phyloP scores from a whole-genome alignment of 352 stramenopile species.

The Phytophthora litchii region DNA sequence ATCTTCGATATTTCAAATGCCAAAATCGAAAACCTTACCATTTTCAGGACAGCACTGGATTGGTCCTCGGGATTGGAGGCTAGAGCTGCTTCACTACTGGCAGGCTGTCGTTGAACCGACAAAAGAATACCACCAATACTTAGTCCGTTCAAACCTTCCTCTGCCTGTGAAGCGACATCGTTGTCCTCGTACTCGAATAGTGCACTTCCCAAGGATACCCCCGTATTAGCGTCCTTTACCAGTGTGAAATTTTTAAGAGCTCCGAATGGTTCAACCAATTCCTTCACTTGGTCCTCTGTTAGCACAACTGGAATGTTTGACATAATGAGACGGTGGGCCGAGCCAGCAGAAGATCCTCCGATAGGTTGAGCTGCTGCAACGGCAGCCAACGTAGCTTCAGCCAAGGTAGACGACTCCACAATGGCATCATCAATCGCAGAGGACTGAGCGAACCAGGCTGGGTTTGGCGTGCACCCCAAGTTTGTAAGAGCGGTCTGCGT shows the following conservation, averaged over 20 bases:
- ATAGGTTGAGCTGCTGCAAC: conserved; percentile 9
- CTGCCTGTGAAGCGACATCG: conserved; percentile 56
- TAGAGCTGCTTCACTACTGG: conserved; percentile 17
- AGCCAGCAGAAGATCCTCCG: neutral
- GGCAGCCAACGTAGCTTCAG: conserved; percentile 13
- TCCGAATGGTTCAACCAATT: conserved; percentile 87
- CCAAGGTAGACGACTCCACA: conserved; percentile 14
- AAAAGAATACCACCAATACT: conserved; percentile 78
- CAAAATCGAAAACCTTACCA: conserved; percentile 49
- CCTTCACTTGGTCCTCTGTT: conserved; percentile 78
- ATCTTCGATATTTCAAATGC: neutral
- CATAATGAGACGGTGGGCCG: conserved; percentile 68
- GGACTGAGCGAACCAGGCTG: conserved; percentile 70
- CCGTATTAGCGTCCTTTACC: conserved; percentile 55
- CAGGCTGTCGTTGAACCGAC: conserved; percentile 61
- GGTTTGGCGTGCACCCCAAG: conserved; percentile 82
- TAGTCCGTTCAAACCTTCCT: conserved; percentile 77
- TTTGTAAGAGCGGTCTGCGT: conserved; percentile 83
- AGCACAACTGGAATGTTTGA: conserved; percentile 84
- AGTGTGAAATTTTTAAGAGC: conserved; percentile 70
- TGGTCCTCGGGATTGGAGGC: conserved; percentile 36
- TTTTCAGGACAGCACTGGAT: conserved; percentile 67
- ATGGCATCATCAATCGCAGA: conserved; percentile 11
- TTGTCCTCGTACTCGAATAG: conserved; percentile 84
- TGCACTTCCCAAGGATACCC: conserved; percentile 66